phyloP scores from a whole-genome alignment of 2,329 filamentous ascomycete genomes.

The Erysiphe pulchra region DNA sequence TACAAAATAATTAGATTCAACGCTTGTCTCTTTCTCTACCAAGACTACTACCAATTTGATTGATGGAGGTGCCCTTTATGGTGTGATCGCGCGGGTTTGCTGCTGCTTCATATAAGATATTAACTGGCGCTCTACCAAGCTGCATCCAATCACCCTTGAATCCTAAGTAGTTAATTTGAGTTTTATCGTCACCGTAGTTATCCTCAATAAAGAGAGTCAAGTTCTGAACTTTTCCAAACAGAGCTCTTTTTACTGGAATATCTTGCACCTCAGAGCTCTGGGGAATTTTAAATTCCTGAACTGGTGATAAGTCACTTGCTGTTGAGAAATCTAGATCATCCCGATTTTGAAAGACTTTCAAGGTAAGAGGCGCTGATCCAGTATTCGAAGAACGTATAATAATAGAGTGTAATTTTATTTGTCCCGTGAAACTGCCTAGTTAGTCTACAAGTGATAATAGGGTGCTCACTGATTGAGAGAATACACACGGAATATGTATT shows the following conservation, averaged over 20 bases:
- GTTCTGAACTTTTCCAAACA: conserved; percentile 65
- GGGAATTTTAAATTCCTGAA: conserved; percentile 52
- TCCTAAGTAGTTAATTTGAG: conserved; percentile 55
- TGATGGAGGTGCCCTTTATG: conserved; percentile 28
- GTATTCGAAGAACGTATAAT: conserved; percentile 57
- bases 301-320: conserved; percentile 41
- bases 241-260: conserved; percentile 60
- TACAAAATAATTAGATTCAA: background rate
- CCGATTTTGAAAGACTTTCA: conserved; percentile 73
- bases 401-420: conserved; percentile 78
- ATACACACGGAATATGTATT: conserved; percentile 61
- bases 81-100: conserved; percentile 77
- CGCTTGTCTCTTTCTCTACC: conserved; percentile 13
- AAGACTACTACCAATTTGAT: conserved; percentile 28
- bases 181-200: conserved; percentile 63
- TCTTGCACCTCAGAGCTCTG: conserved; percentile 68
- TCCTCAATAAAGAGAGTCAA: conserved; percentile 75
- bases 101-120: conserved; percentile 80
- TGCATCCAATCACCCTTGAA: conserved; percentile 92
- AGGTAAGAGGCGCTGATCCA: conserved; percentile 46
- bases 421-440: conserved; percentile 52
- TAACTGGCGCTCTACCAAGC: conserved; percentile 55
- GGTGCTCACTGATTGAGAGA: background rate
- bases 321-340: conserved; percentile 64
- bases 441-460: background rate